Evolutionary conservation across 441 rosid genomes (phyloP).

Genomic region (Populus hybrid): DNA sequence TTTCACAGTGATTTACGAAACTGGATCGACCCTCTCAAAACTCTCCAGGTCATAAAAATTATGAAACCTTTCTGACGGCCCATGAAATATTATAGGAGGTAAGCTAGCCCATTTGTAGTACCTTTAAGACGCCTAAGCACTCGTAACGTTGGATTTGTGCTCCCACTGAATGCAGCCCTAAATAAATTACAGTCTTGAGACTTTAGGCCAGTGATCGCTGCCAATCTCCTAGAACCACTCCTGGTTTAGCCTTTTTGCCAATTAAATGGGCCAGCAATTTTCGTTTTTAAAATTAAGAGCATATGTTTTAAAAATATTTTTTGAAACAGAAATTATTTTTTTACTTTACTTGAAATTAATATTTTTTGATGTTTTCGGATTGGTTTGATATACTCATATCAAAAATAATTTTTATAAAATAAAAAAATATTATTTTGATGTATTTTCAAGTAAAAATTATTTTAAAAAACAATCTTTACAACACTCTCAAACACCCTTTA

Average conservation of each 20-base stretch:
- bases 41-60: not conserved
- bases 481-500: accelerated
- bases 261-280: not conserved
- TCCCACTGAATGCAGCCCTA: not conserved
- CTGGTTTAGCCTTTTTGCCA: not conserved
- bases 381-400: no score
- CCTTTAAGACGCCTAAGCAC: not conserved
- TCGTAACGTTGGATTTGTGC: not conserved
- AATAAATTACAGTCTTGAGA: not conserved
- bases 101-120: not conserved
- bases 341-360: no score
- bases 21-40: not conserved
- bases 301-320: no score
- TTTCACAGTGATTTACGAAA: no score
- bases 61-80: not conserved
- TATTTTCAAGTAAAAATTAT: no score
- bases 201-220: not conserved
- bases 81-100: not conserved
- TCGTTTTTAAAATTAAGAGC: no score
- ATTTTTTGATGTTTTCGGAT: no score
- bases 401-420: no score
- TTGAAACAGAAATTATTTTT: no score
- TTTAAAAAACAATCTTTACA: no score
- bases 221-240: not conserved
- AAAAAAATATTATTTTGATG: no score